These are phyloP conservation scores for Alternaria triticina DNA, from an alignment of 2,329 filamentous ascomycete species.

Conservation along the genomic window DNA sequence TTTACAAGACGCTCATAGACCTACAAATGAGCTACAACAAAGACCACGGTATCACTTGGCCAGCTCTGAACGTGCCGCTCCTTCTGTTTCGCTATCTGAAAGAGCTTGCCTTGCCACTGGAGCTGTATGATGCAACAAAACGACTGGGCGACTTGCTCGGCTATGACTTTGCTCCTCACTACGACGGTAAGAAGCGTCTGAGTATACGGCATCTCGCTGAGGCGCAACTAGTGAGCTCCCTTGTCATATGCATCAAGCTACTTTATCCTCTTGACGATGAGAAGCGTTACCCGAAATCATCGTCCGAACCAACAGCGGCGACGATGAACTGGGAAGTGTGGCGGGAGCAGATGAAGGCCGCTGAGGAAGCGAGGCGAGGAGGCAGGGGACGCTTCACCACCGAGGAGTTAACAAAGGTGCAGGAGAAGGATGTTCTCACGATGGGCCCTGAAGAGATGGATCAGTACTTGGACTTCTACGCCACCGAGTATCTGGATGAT, in stretches of 20 bases:
- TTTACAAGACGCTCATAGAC: constrained; percentile 70
- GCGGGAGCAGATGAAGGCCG: constrained; percentile 47
- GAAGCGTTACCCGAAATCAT: constrained; percentile 57
- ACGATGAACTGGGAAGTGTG: constrained; percentile 76
- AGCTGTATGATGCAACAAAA: constrained; percentile 67
- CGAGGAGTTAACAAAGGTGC: constrained; percentile 59
- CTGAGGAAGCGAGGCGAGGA: constrained; percentile 7
- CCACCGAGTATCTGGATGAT: constrained; percentile 64
- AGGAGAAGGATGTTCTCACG: constrained; percentile 66
- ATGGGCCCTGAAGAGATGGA: constrained; percentile 71
- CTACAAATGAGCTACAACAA: constrained; percentile 68
- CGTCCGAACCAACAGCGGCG: constrained; percentile 64
- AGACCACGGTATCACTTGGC: constrained; percentile 74
- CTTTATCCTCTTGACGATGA: constrained; percentile 74
- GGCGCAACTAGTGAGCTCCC: constrained; percentile 70
- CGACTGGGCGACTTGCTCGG: constrained; percentile 60
- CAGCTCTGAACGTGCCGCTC: constrained; percentile 72
- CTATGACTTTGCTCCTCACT: constrained; percentile 65
- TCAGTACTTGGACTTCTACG: constrained; percentile 81
- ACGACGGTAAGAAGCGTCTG: constrained; percentile 30
- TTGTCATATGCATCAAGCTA: constrained; percentile 80
- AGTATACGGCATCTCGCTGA: constrained; percentile 64
- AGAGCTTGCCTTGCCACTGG: constrained; percentile 76
- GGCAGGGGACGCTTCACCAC: constrained; percentile 35
- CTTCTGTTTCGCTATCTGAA: constrained; percentile 73